A percentile compares a stretch with the other conserved stretches of the same genome.
Conservation (phyloP, 2,329 filamentous ascomycete species). For the Aspergillus brasiliensis region DNA sequence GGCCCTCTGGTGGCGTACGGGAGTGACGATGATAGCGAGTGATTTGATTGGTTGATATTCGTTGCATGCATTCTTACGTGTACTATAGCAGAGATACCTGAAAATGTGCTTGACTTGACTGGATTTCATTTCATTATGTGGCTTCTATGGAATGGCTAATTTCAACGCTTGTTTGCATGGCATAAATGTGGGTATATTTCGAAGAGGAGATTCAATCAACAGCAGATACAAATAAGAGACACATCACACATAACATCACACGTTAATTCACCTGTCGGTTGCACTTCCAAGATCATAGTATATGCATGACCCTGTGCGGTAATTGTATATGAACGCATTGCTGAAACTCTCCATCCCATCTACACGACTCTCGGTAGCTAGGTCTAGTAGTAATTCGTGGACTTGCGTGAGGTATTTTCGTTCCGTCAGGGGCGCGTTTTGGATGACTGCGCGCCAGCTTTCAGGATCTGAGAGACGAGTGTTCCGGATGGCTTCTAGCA, state of each 20-base stretch:
- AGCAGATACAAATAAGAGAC: constrained; percentile 16
- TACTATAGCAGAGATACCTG: constrained; percentile 41
- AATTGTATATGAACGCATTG: constrained; percentile 90
- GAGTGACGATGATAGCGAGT: constrained; percentile 80
- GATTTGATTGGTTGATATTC: constrained; percentile 9
- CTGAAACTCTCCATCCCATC: constrained; percentile 58
- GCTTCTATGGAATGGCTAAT: neutral
- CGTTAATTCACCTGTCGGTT: constrained; percentile 16
- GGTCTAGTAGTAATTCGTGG: constrained; percentile 69
- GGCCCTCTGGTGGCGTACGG: constrained; percentile 84
- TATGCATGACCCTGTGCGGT: constrained; percentile 78
- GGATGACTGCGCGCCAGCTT: constrained; percentile 79
- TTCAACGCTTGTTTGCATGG: constrained; percentile 1
- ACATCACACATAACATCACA: constrained; percentile 16
- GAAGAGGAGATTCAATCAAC: constrained; percentile 15
- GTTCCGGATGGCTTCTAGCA: constrained; percentile 73
- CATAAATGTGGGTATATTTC: constrained; percentile 23
- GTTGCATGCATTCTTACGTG: constrained; percentile 26
- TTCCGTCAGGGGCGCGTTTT: constrained; percentile 74
- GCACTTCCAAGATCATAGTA: constrained; percentile 73
- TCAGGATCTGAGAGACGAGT: constrained; percentile 79
- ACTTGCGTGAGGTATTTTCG: constrained; percentile 81
- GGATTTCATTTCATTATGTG: neutral
- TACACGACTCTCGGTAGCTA: constrained; percentile 55
- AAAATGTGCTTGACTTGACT: constrained; percentile 9